Base-by-base conservation (phyloP, 2,329 filamentous ascomycete genomes). In the Ramularia collo-cygni region DNA sequence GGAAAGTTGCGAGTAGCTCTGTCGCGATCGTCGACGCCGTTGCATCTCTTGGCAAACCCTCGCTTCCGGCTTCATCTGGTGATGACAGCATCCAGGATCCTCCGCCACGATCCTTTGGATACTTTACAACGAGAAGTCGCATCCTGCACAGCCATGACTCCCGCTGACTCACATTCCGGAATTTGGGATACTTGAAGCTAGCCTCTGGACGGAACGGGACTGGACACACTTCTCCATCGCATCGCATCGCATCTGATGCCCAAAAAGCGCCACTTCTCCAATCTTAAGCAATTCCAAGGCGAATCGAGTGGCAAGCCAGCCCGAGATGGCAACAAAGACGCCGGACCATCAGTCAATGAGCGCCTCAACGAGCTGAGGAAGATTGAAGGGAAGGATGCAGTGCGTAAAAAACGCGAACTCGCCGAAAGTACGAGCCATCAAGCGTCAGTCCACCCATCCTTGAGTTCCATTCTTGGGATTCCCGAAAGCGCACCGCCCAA, bases 351-450 rank as follows among this genome's bases (percentile, higher is more conserved):
- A 2, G 68, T 72, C 48, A 72, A 69, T 52, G 64, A 71, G 51
- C 65, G 65, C 29, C 64, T 72, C 37, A 59, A 62, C 32, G 67
- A 68, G 47, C 60, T 71, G 8, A 66, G 69, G 13, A 63, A 61
- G 37, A 61, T 67, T 40, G 64, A 69, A 44, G 54, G 63, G 2
- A 50, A 60, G 35, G 54, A 61, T 46, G 55, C 58, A 4, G 41
- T 41, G 21, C 49, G 51, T 39, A 63, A 66, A 52, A 66, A 68
- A 43, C 58, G 63, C 27, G 62, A 70, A 37, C 52, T 72, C 26
- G 66, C 64, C 33, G 62, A 64, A 47, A 53, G 56, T 38, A 62
- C 64, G 47, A 65, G 57, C 35, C 56, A 62, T 39, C 57, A 62
- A 44, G 59, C 59, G 44, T 67, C 66, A 34, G 59, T 71, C 12